These are phyloP conservation scores for Pezicula carpinea DNA, from an alignment of 2,329 filamentous ascomycete genomes.

Conservation along the genomic window DNA sequence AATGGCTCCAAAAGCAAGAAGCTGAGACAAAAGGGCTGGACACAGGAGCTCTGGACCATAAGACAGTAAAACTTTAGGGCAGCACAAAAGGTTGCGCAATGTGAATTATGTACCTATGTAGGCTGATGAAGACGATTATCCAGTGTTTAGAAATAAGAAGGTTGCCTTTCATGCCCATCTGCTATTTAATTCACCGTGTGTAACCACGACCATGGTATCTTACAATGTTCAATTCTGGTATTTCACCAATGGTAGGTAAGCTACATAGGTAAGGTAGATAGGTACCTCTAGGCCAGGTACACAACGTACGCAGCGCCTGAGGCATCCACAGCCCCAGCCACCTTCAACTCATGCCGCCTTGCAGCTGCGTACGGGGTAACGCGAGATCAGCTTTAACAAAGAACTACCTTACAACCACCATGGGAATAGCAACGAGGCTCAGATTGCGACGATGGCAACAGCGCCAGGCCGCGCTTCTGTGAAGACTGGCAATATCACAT, in stretches of 20 bases:
- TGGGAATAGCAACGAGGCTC: slow-evolving; percentile 19
- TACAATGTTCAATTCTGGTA: too few species aligned
- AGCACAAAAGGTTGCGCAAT: too few species aligned
- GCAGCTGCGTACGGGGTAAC: background rate
- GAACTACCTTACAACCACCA: slow-evolving; percentile 13
- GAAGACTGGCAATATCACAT: slow-evolving; percentile 15
- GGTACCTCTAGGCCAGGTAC: too few species aligned
- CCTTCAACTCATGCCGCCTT: background rate
- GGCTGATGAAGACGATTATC: background rate
- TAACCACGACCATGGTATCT: too few species aligned
- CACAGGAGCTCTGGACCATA: slow-evolving; percentile 52
- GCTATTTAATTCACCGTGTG: too few species aligned
- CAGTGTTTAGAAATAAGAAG: background rate
- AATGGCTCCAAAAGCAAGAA: slow-evolving; percentile 50
- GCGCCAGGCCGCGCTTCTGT: slow-evolving; percentile 14
- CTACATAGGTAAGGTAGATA: too few species aligned
- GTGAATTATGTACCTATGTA: too few species aligned
- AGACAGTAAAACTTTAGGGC: slow-evolving; percentile 10
- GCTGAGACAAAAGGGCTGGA: slow-evolving; percentile 58
- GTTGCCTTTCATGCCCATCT: background rate
- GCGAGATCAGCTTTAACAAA: slow-evolving; percentile 1
- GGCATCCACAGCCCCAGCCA: background rate
- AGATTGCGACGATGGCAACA: slow-evolving; percentile 21
- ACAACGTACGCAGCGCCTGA: too few species aligned
- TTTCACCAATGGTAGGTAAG: too few species aligned